A percentile compares a stretch with the other conserved stretches of the same genome.
Conservation (phyloP, 768 basidiomycete genomes). For the Baorangia bicolor region DNA sequence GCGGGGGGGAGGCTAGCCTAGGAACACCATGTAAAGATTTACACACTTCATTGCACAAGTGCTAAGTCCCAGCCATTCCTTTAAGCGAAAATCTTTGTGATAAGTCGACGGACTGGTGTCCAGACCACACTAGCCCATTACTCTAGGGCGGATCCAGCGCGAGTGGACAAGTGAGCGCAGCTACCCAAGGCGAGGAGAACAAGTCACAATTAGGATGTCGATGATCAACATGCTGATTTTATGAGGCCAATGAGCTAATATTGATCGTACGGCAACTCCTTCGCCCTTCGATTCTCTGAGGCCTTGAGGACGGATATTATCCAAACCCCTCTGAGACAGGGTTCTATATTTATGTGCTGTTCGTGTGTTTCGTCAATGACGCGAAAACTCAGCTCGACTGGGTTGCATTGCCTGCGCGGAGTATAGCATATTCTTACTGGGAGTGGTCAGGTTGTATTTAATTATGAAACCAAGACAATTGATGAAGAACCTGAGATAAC, state of each 20-base stretch:
- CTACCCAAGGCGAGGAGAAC: background rate
- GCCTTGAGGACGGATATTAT: background rate
- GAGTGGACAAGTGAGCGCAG: background rate
- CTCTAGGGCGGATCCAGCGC: background rate
- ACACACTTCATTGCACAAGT: background rate
- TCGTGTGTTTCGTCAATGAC: background rate
- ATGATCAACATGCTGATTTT: constrained; percentile 1
- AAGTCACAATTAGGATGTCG: background rate
- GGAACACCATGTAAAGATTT: background rate
- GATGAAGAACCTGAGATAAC: background rate
- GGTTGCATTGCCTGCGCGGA: background rate
- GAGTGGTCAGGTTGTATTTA: background rate
- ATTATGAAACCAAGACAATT: constrained; percentile 5
- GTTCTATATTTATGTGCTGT: constrained; percentile 1
- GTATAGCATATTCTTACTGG: background rate
- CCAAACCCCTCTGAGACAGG: background rate
- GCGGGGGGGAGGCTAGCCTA: background rate
- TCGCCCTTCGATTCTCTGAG: background rate
- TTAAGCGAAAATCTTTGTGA: background rate
- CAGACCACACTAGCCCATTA: background rate
- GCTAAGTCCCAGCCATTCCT: background rate
- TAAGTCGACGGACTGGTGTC: background rate
- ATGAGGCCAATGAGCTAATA: background rate
- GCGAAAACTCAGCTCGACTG: background rate
- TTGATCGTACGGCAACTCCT: background rate